phyloP scores from a whole-genome alignment of 352 stramenopile genomes.

The Phytophthora idaei region DNA sequence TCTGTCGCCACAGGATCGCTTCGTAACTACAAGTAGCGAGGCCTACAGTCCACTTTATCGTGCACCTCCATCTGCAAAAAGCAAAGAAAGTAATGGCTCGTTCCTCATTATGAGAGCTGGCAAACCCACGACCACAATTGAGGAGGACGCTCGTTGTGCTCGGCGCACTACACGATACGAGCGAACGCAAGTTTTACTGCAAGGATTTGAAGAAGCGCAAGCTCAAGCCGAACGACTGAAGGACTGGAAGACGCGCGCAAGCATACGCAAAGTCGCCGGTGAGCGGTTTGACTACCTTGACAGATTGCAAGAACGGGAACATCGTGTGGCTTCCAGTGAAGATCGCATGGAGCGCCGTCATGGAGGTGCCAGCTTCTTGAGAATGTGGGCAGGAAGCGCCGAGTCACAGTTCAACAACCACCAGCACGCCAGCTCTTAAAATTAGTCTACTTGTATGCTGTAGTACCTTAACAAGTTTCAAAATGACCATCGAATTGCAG shows the following conservation, averaged over 20 bases:
- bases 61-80: constrained; percentile 21
- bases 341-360: constrained; percentile 70
- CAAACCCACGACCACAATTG: constrained; percentile 30
- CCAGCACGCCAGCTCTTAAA: background rate
- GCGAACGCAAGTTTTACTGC: constrained; percentile 47
- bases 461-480: background rate
- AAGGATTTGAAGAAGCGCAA: constrained; percentile 36
- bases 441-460: background rate
- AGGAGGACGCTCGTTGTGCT: constrained; percentile 42
- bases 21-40: constrained; percentile 55
- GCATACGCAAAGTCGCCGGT: constrained; percentile 52
- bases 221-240: constrained; percentile 44
- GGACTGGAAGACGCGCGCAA: constrained; percentile 62
- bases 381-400: constrained; percentile 82
- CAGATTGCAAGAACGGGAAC: constrained; percentile 62
- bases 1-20: constrained; percentile 47
- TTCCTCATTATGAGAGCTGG: constrained; percentile 43
- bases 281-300: constrained; percentile 67
- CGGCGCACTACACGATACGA: constrained; percentile 48
- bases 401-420: constrained; percentile 75
- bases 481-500: background rate
- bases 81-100: constrained; percentile 32
- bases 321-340: constrained; percentile 54
- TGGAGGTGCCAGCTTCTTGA: constrained; percentile 66
- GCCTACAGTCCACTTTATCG: constrained; percentile 63